phyloP scores from a whole-genome alignment of 2,329 filamentous ascomycete genomes.

The Venturiaceae sp. region DNA sequence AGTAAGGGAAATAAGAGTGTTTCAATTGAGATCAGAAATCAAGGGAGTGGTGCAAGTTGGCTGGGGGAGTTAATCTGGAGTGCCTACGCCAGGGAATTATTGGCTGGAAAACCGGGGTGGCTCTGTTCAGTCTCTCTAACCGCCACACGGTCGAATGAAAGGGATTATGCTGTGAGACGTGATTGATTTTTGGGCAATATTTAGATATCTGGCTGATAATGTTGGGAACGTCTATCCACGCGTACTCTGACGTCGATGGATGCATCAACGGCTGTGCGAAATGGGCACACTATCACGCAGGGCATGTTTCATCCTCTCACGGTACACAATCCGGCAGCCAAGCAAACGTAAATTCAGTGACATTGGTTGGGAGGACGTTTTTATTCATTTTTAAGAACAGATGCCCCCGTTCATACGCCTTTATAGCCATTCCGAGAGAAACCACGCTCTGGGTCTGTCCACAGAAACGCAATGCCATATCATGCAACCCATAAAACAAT shows the following conservation, averaged over 20 bases:
- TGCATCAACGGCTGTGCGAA: too few species aligned
- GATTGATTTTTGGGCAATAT: neutral
- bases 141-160: neutral
- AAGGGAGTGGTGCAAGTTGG: neutral
- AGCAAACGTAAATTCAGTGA: neutral
- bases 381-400: neutral
- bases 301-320: neutral
- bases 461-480: neutral
- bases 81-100: neutral
- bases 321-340: too few species aligned
- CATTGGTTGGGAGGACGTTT: neutral
- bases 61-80: neutral
- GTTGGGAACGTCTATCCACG: neutral
- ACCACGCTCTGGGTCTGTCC: neutral
- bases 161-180: neutral
- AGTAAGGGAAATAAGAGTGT: neutral
- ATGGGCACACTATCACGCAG: neutral
- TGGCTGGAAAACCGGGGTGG: neutral
- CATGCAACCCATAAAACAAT: conserved; percentile 4
- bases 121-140: neutral
- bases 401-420: conserved; percentile 6
- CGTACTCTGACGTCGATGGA: neutral
- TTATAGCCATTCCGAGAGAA: neutral
- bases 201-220: neutral
- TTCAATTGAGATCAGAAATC: neutral